Base-by-base conservation (phyloP, 2,329 filamentous ascomycete genomes). In the Exophiala dermatitidis region DNA sequence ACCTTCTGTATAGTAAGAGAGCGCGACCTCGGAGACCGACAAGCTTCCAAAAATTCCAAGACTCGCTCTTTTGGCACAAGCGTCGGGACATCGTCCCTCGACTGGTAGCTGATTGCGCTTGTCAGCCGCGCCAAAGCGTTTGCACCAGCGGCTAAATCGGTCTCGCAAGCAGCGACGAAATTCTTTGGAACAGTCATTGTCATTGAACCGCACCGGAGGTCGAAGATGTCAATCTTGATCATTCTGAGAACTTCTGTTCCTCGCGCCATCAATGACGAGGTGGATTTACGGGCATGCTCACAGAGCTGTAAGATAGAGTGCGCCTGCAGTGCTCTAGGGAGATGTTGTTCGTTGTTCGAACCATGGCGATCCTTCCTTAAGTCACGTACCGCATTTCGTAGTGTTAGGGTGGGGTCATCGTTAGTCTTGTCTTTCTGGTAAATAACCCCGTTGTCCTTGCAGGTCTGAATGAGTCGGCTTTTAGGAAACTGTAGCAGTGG, bases 341-440 rank as follows among this genome's bases (percentile, higher is more conserved):
- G 71, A 2, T 68, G 64, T 5, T 41, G n/a, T 6, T 41, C 38
- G 28, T 5, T 5, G 3, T 6, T 9, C 7, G 19, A 26, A 28
- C 38, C 38, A 28, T 28, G 5, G 53, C 83, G 70, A 3, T 77
- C 69, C 29, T 74, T 71, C 19, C 80, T 75, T 41, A 95, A 67
- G 66, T 85, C 73, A 32, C 91, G 81, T 36, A 96, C 75, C 0
- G 91, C 83, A 64, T 98, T 98, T 36, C 93, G 81, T 42, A 77
- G 71, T 0, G 93, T 95, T 54, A 94, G 71, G 0, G 84, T 89
- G 5, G 75, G 77, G 63, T 96, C 86, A 10, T 75, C 69, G 65
- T 98, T 98, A 1, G 90, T 96, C 40, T 75, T 72, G 66, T 98
- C 93, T 66, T 93, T 88, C 58, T 89, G 87, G 86, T 88, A 97